phyloP scores from a whole-genome alignment of 2,329 filamentous ascomycete species.

The Alternaria infectoria region DNA sequence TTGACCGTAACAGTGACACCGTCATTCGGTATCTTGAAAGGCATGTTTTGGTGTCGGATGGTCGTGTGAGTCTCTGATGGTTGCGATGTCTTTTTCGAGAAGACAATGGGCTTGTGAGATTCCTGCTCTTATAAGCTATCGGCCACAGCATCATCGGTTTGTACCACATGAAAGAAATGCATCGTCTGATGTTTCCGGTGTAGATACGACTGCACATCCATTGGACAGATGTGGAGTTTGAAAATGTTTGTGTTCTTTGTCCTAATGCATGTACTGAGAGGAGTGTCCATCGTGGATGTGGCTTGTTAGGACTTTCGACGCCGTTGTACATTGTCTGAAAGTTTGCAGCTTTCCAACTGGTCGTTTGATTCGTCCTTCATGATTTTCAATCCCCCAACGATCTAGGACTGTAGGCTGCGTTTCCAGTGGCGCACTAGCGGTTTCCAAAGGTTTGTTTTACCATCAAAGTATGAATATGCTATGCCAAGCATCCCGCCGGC shows the following conservation, averaged over 20 bases:
- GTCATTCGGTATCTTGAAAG: not conserved
- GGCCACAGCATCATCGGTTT: not conserved
- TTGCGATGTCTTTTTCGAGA: not conserved
- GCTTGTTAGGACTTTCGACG: not conserved
- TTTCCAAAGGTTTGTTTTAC: constrained; percentile 42
- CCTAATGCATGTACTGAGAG: not conserved
- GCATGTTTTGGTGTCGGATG: not conserved
- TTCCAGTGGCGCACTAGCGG: constrained; percentile 42
- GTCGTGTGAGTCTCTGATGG: not conserved
- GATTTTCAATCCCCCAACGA: not conserved
- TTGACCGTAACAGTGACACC: not conserved
- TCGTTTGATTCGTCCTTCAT: not conserved
- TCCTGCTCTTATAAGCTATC: not conserved
- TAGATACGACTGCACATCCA: not conserved
- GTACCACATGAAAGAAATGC: not conserved
- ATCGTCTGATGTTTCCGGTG: not conserved
- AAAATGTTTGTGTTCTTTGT: not conserved
- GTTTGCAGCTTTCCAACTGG: not conserved
- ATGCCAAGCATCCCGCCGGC: constrained; percentile 38
- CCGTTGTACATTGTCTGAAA: not conserved
- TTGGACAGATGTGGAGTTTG: not conserved
- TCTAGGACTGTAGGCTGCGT: constrained; percentile 19
- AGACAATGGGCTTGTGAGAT: not conserved
- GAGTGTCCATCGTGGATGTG: not conserved
- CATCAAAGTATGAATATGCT: constrained; percentile 43